Conservation (phyloP, 176 grass and related monocot species). For the Oryza officinalis region DNA sequence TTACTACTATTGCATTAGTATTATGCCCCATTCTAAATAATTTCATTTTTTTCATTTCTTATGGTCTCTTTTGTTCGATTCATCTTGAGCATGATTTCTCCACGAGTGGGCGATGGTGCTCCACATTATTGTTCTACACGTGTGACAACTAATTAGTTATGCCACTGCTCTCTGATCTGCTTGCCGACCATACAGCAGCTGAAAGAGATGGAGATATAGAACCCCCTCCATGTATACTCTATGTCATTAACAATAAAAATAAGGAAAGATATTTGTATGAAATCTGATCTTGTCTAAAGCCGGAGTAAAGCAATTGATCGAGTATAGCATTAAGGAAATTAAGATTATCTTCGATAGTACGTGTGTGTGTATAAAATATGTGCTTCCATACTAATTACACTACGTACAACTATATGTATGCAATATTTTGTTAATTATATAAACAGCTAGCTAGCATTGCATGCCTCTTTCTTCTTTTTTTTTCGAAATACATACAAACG, state of each 20-base stretch:
- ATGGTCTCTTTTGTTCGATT: conserved; percentile 8
- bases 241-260: neutral
- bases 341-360: no score
- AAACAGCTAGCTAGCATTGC: no score
- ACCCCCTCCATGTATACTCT: neutral
- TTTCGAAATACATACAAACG: no score
- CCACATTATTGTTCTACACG: conserved; percentile 47
- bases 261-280: neutral
- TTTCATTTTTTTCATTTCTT: neutral
- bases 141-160: conserved; percentile 39
- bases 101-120: conserved; percentile 39
- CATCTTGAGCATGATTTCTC: conserved; percentile 43
- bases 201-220: neutral
- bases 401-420: no score
- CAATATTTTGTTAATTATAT: no score
- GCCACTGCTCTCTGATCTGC: conserved; percentile 13
- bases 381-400: no score
- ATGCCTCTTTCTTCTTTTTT: no score
- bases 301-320: neutral
- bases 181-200: neutral
- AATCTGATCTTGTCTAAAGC: neutral
- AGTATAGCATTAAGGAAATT: neutral
- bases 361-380: no score
- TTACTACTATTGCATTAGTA: neutral
- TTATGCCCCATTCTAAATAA: conserved; percentile 5